These are phyloP conservation scores for Aspergillus steynii DNA, from an alignment of 495 filamentous ascomycete genomes.

Conservation along the genomic window DNA sequence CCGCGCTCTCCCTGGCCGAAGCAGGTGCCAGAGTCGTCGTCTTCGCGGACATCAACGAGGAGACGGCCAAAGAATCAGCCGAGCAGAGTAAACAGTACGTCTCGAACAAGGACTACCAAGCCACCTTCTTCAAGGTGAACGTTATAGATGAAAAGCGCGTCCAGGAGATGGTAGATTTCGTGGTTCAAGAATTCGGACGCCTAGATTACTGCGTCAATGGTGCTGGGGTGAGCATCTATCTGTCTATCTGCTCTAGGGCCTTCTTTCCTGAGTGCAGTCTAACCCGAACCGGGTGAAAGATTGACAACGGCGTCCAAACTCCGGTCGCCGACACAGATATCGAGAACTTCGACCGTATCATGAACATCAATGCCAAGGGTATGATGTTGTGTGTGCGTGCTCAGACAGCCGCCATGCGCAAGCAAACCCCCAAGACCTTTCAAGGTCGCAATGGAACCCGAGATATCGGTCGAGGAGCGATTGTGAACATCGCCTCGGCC, in stretches of 20 bases:
- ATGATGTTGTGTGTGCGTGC: background rate
- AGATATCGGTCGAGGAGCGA: background rate
- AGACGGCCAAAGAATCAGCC: background rate
- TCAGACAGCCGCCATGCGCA: background rate
- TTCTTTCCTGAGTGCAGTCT: background rate
- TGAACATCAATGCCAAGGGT: background rate
- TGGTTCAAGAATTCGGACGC: background rate
- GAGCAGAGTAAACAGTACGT: background rate
- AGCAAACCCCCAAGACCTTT: background rate
- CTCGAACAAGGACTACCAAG: background rate
- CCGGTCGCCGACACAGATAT: slow-evolving; percentile 1
- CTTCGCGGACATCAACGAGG: slow-evolving; percentile 3
- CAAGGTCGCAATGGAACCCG: background rate
- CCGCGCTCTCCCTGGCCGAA: slow-evolving; percentile 1
- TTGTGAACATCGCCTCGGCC: slow-evolving; percentile 1
- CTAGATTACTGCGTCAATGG: background rate
- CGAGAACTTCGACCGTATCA: background rate
- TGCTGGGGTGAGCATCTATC: background rate
- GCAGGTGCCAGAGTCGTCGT: background rate
- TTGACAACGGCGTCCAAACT: slow-evolving; percentile 1
- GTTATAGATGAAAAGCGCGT: background rate
- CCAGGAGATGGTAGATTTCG: background rate
- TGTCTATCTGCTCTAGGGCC: background rate
- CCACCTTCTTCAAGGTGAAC: slow-evolving; percentile 2
- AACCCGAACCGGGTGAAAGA: background rate